Percentiles rank a stretch among this genome's conserved stretches.
phyloP scores from a whole-genome alignment of 2,329 filamentous ascomycete genomes.

The Diaporthe sp. region DNA sequence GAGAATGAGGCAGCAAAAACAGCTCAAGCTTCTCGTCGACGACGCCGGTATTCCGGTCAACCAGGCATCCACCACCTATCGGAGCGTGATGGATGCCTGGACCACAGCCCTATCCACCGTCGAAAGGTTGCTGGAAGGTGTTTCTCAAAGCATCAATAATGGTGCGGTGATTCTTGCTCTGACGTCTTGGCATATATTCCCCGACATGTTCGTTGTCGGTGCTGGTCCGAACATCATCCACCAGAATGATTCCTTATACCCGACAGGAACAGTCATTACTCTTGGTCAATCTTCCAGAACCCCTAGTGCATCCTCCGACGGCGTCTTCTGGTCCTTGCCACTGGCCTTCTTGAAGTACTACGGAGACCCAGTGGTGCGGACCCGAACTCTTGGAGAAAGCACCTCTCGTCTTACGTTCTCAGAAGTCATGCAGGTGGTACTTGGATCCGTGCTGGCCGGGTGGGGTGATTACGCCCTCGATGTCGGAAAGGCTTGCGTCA shows the following conservation, averaged over 20 bases:
- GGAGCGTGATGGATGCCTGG: constrained; percentile 48
- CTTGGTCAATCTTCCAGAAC: not conserved
- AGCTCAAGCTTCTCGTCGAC: constrained; percentile 47
- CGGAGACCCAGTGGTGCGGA: not conserved
- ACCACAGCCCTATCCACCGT: constrained; percentile 43
- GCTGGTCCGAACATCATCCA: not conserved
- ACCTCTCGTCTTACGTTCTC: not conserved
- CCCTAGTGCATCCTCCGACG: not conserved
- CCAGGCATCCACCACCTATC: constrained; percentile 42
- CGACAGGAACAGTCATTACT: not conserved
- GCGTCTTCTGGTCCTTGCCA: not conserved
- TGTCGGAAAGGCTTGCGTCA: not conserved
- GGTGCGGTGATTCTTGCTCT: constrained; percentile 48
- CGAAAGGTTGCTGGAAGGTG: constrained; percentile 47
- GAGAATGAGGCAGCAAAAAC: constrained; percentile 44
- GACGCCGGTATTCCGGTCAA: constrained; percentile 46
- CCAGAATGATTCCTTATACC: not conserved
- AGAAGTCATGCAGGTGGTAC: not conserved
- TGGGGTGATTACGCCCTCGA: not conserved
- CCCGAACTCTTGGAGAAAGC: not conserved
- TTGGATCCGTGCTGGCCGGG: not conserved
- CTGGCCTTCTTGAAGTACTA: not conserved
- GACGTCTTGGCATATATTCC: constrained; percentile 52
- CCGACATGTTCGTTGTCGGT: constrained; percentile 44
- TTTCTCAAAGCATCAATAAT: constrained; percentile 43